These are phyloP conservation scores for Penicillium silybi DNA, from an alignment of 495 filamentous ascomycete genomes.

Conservation along the genomic window DNA sequence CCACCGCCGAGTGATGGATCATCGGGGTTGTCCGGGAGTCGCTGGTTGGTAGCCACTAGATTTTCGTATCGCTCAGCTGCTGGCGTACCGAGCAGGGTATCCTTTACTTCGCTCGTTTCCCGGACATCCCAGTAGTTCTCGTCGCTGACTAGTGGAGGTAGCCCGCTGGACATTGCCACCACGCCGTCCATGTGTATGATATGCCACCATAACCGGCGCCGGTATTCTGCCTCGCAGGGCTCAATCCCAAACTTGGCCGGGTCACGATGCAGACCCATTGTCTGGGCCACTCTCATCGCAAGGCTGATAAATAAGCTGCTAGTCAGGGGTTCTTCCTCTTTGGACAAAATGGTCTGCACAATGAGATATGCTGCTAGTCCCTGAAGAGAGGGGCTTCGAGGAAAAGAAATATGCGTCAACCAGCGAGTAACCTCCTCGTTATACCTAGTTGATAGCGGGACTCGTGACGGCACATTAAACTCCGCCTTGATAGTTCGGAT, in stretches of 20 bases:
- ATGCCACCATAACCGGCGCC: slow-evolving; percentile 70
- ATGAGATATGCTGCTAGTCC: slow-evolving; percentile 44
- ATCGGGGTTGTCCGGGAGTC: slow-evolving; percentile 40
- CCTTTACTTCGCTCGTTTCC: slow-evolving; percentile 44
- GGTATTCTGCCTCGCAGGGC: slow-evolving; percentile 64
- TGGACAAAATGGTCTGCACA: slow-evolving; percentile 44
- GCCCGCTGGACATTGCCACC: slow-evolving; percentile 45
- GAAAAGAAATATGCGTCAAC: slow-evolving; percentile 43
- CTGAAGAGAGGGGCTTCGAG: slow-evolving; percentile 43
- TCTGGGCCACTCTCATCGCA: slow-evolving; percentile 63
- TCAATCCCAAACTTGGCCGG: slow-evolving; percentile 62
- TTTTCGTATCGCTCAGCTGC: slow-evolving; percentile 37
- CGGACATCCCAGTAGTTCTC: slow-evolving; percentile 48
- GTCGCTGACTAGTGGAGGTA: slow-evolving; percentile 42
- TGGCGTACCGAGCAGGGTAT: slow-evolving; percentile 39
- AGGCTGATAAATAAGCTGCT: slow-evolving; percentile 51
- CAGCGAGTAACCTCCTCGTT: slow-evolving; percentile 41
- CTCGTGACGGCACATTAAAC: slow-evolving; percentile 35
- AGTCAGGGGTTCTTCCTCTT: slow-evolving; percentile 46
- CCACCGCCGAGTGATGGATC: slow-evolving; percentile 43
- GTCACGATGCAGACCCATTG: slow-evolving; percentile 70
- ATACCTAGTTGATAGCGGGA: slow-evolving; percentile 34
- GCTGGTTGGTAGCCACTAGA: slow-evolving; percentile 28
- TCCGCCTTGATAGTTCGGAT: slow-evolving; percentile 42
- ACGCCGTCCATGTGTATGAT: slow-evolving; percentile 63